Evolutionary conservation across 2,329 filamentous ascomycete genomes (phyloP).

Genomic region (Verticillium nubilum): DNA sequence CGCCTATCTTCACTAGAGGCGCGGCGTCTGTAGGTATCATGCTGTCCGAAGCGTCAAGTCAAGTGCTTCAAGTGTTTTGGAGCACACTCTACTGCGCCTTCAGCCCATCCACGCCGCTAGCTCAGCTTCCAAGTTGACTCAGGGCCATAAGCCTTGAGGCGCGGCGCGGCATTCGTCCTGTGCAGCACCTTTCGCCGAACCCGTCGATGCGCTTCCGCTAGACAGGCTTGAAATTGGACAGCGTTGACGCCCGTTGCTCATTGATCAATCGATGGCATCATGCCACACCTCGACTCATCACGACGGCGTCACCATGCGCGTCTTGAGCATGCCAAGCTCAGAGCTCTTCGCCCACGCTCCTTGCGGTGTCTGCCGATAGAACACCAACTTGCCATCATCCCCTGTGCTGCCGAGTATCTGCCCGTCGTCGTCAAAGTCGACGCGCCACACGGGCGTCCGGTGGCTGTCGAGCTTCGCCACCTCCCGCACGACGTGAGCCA

Average conservation of each 20-base stretch:
- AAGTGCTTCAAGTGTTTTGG: too few relatives aligned
- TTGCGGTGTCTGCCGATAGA: constrained; percentile 55
- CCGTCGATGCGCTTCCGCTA: too few relatives aligned
- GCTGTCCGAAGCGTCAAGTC: too few relatives aligned
- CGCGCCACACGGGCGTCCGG: constrained; percentile 68
- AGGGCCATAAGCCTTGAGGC: too few relatives aligned
- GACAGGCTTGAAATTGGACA: too few relatives aligned
- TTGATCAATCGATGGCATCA: background rate
- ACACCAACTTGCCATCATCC: constrained; percentile 64
- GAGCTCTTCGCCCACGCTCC: constrained; percentile 56
- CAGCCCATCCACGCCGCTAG: too few relatives aligned
- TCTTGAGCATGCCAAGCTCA: constrained; percentile 53
- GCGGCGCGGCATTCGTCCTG: too few relatives aligned
- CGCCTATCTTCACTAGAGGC: too few relatives aligned
- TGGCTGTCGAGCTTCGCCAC: constrained; percentile 63
- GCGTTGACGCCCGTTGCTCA: background rate
- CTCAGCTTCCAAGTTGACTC: too few relatives aligned
- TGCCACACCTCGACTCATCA: background rate
- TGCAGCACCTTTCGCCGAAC: too few relatives aligned
- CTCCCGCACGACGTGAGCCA: constrained; percentile 58
- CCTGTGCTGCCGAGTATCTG: constrained; percentile 71
- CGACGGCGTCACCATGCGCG: constrained; percentile 43
- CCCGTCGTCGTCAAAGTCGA: constrained; percentile 65
- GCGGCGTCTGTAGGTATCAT: too few relatives aligned
- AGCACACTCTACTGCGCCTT: too few relatives aligned